Percentiles rank a stretch among this genome's conserved stretches.
Evolutionary conservation across 2,329 filamentous ascomycete species (phyloP).

Genomic region (Aureobasidium sp.): DNA sequence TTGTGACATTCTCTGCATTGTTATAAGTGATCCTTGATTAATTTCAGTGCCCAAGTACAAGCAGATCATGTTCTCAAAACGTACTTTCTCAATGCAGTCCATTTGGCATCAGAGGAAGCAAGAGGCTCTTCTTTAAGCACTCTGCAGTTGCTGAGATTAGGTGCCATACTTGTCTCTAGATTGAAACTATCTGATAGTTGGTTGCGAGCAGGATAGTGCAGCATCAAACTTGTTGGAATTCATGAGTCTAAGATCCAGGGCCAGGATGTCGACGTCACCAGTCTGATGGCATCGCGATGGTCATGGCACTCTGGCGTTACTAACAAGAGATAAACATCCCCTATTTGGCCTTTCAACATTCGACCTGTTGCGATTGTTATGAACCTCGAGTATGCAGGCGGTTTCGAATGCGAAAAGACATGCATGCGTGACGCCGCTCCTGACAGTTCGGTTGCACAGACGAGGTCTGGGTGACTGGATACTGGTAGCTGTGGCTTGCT

Average conservation of each 20-base stretch:
- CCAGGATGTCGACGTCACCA: not conserved
- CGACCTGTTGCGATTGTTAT: not conserved
- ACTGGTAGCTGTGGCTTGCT: not conserved
- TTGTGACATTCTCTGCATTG: constrained; percentile 16
- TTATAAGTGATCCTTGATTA: constrained; percentile 43
- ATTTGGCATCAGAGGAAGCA: constrained; percentile 32
- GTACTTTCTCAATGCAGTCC: constrained; percentile 35
- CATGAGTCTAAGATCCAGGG: not conserved
- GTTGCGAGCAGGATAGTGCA: not conserved
- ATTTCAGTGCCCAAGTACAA: not conserved
- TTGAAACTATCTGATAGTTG: not conserved
- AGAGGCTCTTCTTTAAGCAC: constrained; percentile 19
- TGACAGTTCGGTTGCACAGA: constrained; percentile 9
- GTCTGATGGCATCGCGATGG: not conserved
- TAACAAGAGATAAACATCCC: not conserved
- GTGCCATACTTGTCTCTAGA: constrained; percentile 8
- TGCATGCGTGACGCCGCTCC: constrained; percentile 4
- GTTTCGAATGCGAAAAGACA: constrained; percentile 5
- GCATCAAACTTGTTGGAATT: not conserved
- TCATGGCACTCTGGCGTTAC: not conserved
- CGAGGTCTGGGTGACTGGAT: constrained; percentile 3
- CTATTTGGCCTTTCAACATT: not conserved
- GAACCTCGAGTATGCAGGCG: not conserved
- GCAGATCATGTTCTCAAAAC: not conserved
- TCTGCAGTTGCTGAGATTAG: constrained; percentile 18